These are phyloP conservation scores for Cucurbita maxima DNA, from an alignment of 306 rosid genomes.

Conservation along the genomic window DNA sequence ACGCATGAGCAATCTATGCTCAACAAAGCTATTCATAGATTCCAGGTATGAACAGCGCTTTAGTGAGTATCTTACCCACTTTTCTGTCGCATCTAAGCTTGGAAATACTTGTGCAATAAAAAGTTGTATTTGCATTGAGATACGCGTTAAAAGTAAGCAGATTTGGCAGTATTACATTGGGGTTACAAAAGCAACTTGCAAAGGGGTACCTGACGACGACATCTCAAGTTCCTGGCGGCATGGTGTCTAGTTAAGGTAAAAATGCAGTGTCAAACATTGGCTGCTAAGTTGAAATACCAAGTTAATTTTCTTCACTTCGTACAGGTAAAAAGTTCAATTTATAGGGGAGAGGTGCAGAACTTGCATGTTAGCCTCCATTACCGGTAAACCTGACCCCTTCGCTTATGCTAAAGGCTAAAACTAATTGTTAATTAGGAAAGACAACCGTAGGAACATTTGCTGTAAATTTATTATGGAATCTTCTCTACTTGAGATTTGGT, in stretches of 20 bases:
- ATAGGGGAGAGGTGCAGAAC: background rate
- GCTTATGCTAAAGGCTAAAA: background rate
- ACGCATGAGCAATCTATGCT: background rate
- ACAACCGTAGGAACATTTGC: background rate
- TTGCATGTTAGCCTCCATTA: slow-evolving; percentile 8
- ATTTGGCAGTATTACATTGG: background rate
- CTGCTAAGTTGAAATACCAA: background rate
- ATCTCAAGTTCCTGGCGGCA: background rate
- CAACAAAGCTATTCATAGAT: background rate
- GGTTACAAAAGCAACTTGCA: background rate
- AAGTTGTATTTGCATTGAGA: slow-evolving; percentile 4
- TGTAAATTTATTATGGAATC: background rate
- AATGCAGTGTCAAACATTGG: background rate
- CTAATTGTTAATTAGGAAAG: background rate
- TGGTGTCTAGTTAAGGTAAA: background rate
- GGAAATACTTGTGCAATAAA: background rate
- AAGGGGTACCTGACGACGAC: background rate
- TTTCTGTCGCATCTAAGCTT: background rate
- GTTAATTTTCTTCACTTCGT: background rate
- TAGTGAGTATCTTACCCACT: background rate
- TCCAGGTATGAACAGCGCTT: background rate
- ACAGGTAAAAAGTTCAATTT: background rate
- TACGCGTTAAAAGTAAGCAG: background rate
- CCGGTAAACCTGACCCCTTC: background rate
- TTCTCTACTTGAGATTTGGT: slow-evolving; percentile 3